Base-by-base conservation (phyloP, 2,329 filamentous ascomycete genomes). In the Scytalidium sp. region DNA sequence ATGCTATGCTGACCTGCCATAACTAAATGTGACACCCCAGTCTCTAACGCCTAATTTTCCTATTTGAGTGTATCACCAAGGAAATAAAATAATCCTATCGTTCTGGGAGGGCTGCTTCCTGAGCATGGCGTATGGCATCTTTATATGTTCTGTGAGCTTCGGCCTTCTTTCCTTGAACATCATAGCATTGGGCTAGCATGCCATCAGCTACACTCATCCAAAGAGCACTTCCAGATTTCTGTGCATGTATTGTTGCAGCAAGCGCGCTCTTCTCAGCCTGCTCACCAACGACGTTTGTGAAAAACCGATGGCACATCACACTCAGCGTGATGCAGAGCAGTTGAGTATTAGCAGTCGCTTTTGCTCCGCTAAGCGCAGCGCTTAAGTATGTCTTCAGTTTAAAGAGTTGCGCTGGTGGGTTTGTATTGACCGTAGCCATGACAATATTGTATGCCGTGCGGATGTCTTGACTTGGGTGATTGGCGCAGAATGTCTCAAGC, bases 201-300 rank as follows among this genome's bases (percentile, higher is more conserved):
- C 86, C 87, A 56, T 88, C 84, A 1, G 88, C 87, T 7, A 95
- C 90, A 60, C 87, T 91, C 71, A 84, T 84, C 88, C 88, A 92
- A 45, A 91, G 69, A 15, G 83, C 73, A 62, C 89, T 88, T 19
- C 85, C 84, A 57, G 84, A 87, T 64, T 81, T 81, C 56, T 80
- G 79, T 4, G 87, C 85, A 70, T 88, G 85, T 40, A 78, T 79
- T 20, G 79, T 78, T 20, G 84, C 86, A 1, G 88, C 87, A 55
- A 80, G 78, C 3, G 87, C 85, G 62, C 86, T 88, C 70, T 91
- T 91, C 51, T 89, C 76, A 0, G 87, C 86, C 66, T 92, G 88
- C 51, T 88, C 86, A 45, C 90, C 90, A 92, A 97, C 61, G 3
- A 64, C 58, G 44, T 60, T 59, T 5, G 50, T 50, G 48, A 67